A percentile compares a stretch with the other conserved stretches of the same genome.
Evolutionary conservation across 371 early-diverging fungal genomes (phyloP).

Genomic region (Apophysomyces variabilis): DNA sequence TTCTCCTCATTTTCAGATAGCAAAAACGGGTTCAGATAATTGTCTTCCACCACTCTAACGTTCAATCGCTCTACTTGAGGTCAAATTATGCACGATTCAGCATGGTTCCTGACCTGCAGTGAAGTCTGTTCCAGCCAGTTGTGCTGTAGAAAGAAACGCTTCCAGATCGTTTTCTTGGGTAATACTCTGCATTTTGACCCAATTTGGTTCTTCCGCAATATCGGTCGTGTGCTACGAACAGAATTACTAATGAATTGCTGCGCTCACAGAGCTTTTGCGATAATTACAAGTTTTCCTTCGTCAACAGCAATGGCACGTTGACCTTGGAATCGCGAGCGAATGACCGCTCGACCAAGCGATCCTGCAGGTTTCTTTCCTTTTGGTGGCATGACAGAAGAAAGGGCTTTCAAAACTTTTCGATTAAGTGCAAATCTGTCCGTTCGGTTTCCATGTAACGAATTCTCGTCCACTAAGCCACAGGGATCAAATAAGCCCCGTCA

Average conservation of each 20-base stretch:
- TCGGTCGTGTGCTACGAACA: slow-evolving; percentile 84
- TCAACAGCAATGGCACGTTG: slow-evolving; percentile 71
- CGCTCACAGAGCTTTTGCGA: too few species aligned
- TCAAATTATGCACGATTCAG: background rate
- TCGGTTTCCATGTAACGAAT: too few species aligned
- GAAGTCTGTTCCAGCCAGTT: slow-evolving; percentile 94
- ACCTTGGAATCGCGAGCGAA: slow-evolving; percentile 89
- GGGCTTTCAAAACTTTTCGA: background rate
- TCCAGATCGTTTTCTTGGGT: slow-evolving; percentile 97
- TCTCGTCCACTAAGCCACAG: too few species aligned
- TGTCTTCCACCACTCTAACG: slow-evolving; percentile 81
- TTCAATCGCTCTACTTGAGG: slow-evolving; percentile 74
- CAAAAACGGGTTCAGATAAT: slow-evolving; percentile 83
- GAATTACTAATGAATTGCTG: background rate
- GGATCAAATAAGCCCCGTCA: too few species aligned
- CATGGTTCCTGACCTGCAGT: slow-evolving; percentile 72
- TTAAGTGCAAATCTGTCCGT: too few species aligned
- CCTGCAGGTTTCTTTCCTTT: slow-evolving; percentile 44
- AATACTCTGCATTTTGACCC: slow-evolving; percentile 92
- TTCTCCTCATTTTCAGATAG: slow-evolving; percentile 79
- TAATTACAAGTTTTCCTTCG: slow-evolving; percentile 66
- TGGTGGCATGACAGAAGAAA: slow-evolving; percentile 26
- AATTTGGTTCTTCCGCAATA: slow-evolving; percentile 78
- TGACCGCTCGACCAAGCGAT: slow-evolving; percentile 89
- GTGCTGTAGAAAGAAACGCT: slow-evolving; percentile 93